Evolutionary conservation across 2,329 filamentous ascomycete genomes (phyloP), one percentile per base, ranked within the genome.

Genomic region (Fusarium devonianum): DNA sequence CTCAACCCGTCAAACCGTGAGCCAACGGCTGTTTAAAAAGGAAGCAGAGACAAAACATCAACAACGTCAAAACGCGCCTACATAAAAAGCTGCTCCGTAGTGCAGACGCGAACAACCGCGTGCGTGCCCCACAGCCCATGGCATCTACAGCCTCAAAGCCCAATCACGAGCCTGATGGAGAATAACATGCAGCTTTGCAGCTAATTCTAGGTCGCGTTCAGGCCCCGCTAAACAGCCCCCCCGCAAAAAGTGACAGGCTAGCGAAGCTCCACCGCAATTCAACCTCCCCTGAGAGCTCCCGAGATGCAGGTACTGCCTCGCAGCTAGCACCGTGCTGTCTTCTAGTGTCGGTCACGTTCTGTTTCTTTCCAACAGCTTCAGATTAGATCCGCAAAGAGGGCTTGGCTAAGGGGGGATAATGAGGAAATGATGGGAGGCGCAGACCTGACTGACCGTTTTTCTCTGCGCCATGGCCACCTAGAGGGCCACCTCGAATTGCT

Each of bases 241-340:
- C 51, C 49, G 49, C 43, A 54, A 45, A 17, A 40, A 55, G 50
- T 54, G 32, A 16, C 29, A 28, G 29, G 43, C 18, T 16, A 40
- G 32, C 32, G 6, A 12, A 34, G 14, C 29, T 36, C 49, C 49
- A 53, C 49, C 12, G 29, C 46, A 50, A 45, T 53, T 35, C 46
- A 17, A 47, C 9, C 35, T 33, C 49, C 49, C 30, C 36, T 51
- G 35, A 35, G 25, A 12, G n/a, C n/a, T n/a, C n/a, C n/a, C n/a
- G n/a, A n/a, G n/a, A n/a, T n/a, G n/a, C n/a, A n/a, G n/a, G n/a
- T n/a, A n/a, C n/a, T n/a, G n/a, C n/a, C n/a, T n/a, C n/a, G n/a
- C 30, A 7, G 8, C 30, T 12, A 21, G 30, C 30, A 34, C 30
- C 30, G 30, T 34, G 30, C 17, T 21, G 30, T 16, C n/a, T 21